These are phyloP conservation scores for Juncus effusus DNA, from an alignment of 176 grass and related monocot genomes.

Conservation along the genomic window DNA sequence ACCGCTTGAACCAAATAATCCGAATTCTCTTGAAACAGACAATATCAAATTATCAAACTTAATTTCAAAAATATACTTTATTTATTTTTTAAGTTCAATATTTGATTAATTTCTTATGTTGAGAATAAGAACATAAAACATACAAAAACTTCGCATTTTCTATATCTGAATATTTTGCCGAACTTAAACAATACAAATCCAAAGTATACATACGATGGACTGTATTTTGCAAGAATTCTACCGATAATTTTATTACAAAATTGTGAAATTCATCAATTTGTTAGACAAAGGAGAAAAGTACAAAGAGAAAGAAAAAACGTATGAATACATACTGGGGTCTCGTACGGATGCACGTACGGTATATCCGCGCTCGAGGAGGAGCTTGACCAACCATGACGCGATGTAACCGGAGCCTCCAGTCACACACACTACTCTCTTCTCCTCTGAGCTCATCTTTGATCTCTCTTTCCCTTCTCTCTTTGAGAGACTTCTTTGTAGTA, in stretches of 20 bases:
- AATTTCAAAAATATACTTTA: too few relatives aligned
- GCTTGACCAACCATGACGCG: constrained; percentile 34
- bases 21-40: too few relatives aligned
- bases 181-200: not conserved
- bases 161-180: too few relatives aligned
- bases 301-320: not conserved
- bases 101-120: too few relatives aligned
- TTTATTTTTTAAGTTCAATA: too few relatives aligned
- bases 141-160: too few relatives aligned
- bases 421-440: constrained; percentile 23
- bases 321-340: constrained; percentile 3
- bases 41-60: too few relatives aligned
- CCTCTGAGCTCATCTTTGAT: constrained; percentile 7
- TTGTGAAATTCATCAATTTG: not conserved
- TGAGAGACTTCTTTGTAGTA: not conserved
- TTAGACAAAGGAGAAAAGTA: not conserved
- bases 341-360: constrained; percentile 30
- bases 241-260: too few relatives aligned
- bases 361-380: constrained; percentile 35
- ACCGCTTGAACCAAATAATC: too few relatives aligned
- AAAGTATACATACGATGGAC: too few relatives aligned
- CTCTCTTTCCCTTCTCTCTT: not conserved
- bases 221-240: too few relatives aligned
- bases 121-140: too few relatives aligned
- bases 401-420: constrained; percentile 32